Evolutionary conservation across 1,284 basidiomycete species (phyloP), one percentile per base, ranked within the genome.

Genomic region (Schizophyllum commune): DNA sequence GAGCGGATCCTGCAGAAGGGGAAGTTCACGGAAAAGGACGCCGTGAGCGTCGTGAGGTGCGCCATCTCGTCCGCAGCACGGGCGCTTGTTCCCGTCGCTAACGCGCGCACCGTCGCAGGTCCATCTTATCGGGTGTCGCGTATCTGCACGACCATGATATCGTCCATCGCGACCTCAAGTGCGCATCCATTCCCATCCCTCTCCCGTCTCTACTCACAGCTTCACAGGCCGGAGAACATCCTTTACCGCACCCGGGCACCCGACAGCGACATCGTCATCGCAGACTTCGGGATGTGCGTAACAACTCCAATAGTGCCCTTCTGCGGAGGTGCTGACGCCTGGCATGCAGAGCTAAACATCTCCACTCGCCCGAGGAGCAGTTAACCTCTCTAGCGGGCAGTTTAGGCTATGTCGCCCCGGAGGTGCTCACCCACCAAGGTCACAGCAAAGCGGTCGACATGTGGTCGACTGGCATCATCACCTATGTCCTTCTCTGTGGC

Each of bases 321-420:
- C 34, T 7, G n/a, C 52, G 8, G 8, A 15, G 56, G 39, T 17
- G 13, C 39, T 47, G 60, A 33, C 17, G 52, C 61, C 63, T 11
- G n/a, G 9, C 13, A 27, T 59, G 1, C 66, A 92, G 90, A 62
- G 94, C 95, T 1, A 94, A 94, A 70, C 92, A 94, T 67, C 76
- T 97, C 4, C 84, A 92, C 64, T 80, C 84, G 0, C 76, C 88
- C 0, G 88, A 89, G 34, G 91, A 96, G 69, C 85, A 90, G 63
- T 77, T 98, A 1, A 86, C 84, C 22, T 86, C 87, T 0, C 76
- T 96, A 1, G 96, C 95, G 0, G 96, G 96, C 0, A 92, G 89
- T 66, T 88, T 96, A 64, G 96, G 96, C 1, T 98, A 98, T 69
- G 92, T 96, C 20, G 95, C 96, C 1, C 94, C 94, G 1, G 96